Percentiles rank a stretch among this genome's conserved stretches.
These are phyloP conservation scores for Eleusine coracana DNA, from an alignment of 176 grass and related monocot species.

Conservation along the genomic window DNA sequence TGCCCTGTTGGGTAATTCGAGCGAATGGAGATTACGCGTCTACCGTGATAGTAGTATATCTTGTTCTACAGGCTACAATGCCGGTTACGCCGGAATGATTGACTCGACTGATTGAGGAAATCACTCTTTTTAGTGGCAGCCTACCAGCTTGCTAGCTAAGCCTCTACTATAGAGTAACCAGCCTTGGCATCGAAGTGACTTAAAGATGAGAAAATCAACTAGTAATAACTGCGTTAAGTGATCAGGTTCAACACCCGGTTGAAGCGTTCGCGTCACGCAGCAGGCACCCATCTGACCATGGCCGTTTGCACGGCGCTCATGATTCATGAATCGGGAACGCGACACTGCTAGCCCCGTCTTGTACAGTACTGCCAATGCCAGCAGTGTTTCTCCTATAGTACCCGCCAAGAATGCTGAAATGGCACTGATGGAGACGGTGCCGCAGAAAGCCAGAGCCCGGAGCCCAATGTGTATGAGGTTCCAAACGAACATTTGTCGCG, in stretches of 20 bases:
- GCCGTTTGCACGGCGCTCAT: neutral
- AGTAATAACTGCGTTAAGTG: neutral
- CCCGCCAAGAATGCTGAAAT: neutral
- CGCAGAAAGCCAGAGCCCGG: neutral
- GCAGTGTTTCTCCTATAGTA: neutral
- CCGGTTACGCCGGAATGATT: conserved; percentile 2
- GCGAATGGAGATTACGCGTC: conserved; percentile 25
- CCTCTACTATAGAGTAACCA: neutral
- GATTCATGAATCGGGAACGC: neutral
- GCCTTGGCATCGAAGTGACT: conserved; percentile 27
- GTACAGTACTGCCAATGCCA: neutral
- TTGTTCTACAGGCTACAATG: neutral
- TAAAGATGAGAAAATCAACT: neutral
- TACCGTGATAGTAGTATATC: too few relatives aligned
- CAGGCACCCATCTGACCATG: neutral
- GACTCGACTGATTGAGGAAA: neutral
- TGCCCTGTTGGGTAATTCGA: neutral
- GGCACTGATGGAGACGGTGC: neutral
- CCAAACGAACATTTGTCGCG: neutral
- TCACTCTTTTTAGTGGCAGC: neutral
- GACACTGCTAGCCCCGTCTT: neutral
- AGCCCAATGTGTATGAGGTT: neutral
- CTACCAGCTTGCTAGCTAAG: neutral
- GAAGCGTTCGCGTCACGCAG: neutral
- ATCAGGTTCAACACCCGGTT: neutral